Evolutionary conservation across 345 rosid species (phyloP).

Genomic region (Dovyalis caffra): DNA sequence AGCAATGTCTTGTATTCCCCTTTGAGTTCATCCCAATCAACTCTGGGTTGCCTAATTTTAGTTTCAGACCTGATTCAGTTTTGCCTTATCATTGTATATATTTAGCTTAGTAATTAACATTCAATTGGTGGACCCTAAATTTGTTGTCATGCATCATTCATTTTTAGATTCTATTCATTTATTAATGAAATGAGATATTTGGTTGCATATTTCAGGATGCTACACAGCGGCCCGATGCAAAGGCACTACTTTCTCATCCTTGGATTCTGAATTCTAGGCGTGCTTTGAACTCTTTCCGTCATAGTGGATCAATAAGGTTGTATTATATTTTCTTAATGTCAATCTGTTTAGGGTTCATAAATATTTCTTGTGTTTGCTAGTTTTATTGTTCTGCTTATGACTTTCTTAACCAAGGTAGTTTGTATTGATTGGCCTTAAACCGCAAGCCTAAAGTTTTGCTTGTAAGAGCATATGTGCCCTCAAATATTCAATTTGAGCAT

Average conservation of each 20-base stretch:
- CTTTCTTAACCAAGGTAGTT: not conserved
- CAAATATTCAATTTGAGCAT: not conserved
- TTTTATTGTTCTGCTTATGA: not conserved
- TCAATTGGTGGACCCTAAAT: not conserved
- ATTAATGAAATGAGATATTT: constrained; percentile 5
- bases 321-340: not conserved
- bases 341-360: not conserved
- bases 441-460: not conserved
- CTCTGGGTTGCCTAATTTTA: not conserved
- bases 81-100: not conserved
- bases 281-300: constrained; percentile 85
- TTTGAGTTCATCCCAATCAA: not conserved
- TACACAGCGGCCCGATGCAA: constrained; percentile 98
- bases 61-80: not conserved
- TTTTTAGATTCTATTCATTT: not conserved
- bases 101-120: not conserved
- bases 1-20: not conserved
- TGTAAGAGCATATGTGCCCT: not conserved
- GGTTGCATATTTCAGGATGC: constrained; percentile 68
- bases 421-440: not conserved
- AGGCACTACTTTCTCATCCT: constrained; percentile 96
- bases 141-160: not conserved
- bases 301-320: constrained; percentile 77
- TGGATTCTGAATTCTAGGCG: constrained; percentile 92
- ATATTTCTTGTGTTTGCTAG: not conserved